Evolutionary conservation across 805 yeast species (phyloP).

Genomic region (Lipomyces anomalus): DNA sequence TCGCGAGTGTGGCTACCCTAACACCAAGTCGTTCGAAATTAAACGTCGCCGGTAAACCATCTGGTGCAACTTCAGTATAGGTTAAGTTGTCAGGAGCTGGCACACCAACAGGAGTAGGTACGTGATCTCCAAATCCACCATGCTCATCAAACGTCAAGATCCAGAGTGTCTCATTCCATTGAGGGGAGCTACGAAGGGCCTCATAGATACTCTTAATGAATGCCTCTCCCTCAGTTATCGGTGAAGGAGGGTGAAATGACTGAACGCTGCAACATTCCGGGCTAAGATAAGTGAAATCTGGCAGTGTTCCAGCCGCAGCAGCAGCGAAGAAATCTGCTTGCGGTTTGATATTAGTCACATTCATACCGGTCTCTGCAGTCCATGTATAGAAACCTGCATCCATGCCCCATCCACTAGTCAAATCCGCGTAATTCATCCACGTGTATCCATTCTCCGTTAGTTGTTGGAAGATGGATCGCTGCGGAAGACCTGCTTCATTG

Average conservation of each 20-base stretch:
- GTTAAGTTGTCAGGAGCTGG: conserved; percentile 1
- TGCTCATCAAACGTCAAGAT: conserved; percentile 6
- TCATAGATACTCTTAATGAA: conserved; percentile 4
- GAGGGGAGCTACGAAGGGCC: conserved; percentile 4
- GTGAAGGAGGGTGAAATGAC: conserved; percentile 4
- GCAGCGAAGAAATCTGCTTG: neutral
- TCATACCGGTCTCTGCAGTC: neutral
- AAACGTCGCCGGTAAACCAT: conserved; percentile 1
- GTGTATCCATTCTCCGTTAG: neutral
- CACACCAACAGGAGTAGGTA: conserved; percentile 2
- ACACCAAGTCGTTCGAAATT: conserved; percentile 4
- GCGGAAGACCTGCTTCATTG: neutral
- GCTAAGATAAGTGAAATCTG: conserved; percentile 3
- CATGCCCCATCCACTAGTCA: neutral
- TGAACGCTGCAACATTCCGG: conserved; percentile 3
- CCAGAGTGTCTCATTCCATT: conserved; percentile 4
- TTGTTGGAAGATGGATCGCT: conserved; percentile 2
- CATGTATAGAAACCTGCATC: neutral
- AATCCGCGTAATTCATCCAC: conserved; percentile 1
- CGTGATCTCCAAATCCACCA: conserved; percentile 6
- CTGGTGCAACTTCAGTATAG: conserved; percentile 1
- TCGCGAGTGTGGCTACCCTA: conserved; percentile 2
- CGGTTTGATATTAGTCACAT: neutral
- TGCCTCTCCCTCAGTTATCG: neutral
- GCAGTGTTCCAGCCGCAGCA: conserved; percentile 2